Evolutionary conservation across 192 early-diverging fungal genomes (phyloP), one percentile per base, ranked within the genome.

Genomic region (Coemansia sp.): DNA sequence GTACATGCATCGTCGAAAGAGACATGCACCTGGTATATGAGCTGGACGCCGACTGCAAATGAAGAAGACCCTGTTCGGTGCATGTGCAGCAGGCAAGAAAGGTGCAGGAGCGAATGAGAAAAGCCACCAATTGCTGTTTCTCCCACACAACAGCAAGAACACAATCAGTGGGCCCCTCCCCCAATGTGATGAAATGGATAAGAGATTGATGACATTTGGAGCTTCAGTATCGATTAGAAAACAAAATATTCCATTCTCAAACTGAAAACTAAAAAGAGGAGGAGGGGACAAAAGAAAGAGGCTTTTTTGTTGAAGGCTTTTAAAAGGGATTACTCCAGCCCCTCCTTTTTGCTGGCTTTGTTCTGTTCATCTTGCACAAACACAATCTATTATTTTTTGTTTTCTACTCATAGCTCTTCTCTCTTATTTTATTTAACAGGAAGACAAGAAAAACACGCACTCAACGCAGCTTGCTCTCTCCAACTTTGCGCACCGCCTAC

Each of bases 11-110:
- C n/a, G n/a, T n/a, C n/a, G n/a, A n/a, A n/a, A n/a, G n/a, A n/a
- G n/a, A n/a, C n/a, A n/a, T n/a, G n/a, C n/a, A n/a, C n/a, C n/a
- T n/a, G n/a, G n/a, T n/a, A n/a, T n/a, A n/a, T n/a, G n/a, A n/a
- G n/a, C n/a, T n/a, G n/a, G n/a, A n/a, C n/a, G 37, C 37, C 15
- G 37, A 13, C 37, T 40, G 37, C 37, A 40, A 15, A 40, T 40
- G 37, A 40, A 40, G 37, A 15, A 25, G 48, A 26, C 48, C 48
- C 48, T 51, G 48, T 51, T 23, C 48, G 4, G 48, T 15, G 25
- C 48, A 51, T 51, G 48, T 51, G 48, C 48, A 51, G 21, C 43
- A 46, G n/a, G 43, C 43, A 51, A 26, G 10, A 40, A 7, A 40
- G 37, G 15, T 15, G 15, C 3, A 40, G 21, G 10, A 25, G 21